Conservation (phyloP, 306 rosid species). For the Rosa multiflora region DNA sequence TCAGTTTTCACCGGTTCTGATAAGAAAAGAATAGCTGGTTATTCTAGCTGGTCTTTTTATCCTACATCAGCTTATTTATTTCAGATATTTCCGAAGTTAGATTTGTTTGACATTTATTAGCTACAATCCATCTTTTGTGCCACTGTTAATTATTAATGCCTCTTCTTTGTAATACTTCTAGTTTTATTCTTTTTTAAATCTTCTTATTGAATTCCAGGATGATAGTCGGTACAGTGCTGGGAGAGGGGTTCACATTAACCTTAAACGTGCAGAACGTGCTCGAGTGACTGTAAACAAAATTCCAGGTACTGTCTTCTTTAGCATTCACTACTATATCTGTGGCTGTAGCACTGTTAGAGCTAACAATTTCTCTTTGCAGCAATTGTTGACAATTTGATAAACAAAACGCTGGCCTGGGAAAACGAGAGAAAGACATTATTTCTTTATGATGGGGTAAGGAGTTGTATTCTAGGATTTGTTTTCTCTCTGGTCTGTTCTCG, state of each 20-base stretch:
- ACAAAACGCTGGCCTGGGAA: conserved; percentile 82
- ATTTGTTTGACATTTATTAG: not conserved
- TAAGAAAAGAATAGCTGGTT: not conserved
- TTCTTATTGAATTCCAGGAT: conserved; percentile 56
- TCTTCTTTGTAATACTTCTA: not conserved
- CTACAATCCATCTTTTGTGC: not conserved
- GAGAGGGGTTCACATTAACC: conserved; percentile 89
- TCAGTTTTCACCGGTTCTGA: not conserved
- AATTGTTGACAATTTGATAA: conserved; percentile 78
- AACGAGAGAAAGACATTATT: conserved; percentile 62
- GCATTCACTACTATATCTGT: conserved; percentile 11
- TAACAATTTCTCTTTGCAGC: conserved; percentile 58
- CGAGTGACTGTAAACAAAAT: conserved; percentile 76
- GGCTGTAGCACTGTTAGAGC: conserved; percentile 13
- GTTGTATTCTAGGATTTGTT: conserved; percentile 19
- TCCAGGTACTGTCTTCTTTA: conserved; percentile 63
- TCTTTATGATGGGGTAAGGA: conserved; percentile 92
- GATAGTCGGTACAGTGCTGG: conserved; percentile 84
- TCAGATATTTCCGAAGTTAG: not conserved
- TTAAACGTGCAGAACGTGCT: conserved; percentile 96
- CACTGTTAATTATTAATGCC: not conserved
- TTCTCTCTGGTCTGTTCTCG: conserved; percentile 1
- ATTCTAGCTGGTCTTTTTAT: not conserved
- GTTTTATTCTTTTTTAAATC: not conserved
- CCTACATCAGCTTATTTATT: not conserved